phyloP scores from a whole-genome alignment of 208 protist species.

The Acanthamoeba royreba region DNA sequence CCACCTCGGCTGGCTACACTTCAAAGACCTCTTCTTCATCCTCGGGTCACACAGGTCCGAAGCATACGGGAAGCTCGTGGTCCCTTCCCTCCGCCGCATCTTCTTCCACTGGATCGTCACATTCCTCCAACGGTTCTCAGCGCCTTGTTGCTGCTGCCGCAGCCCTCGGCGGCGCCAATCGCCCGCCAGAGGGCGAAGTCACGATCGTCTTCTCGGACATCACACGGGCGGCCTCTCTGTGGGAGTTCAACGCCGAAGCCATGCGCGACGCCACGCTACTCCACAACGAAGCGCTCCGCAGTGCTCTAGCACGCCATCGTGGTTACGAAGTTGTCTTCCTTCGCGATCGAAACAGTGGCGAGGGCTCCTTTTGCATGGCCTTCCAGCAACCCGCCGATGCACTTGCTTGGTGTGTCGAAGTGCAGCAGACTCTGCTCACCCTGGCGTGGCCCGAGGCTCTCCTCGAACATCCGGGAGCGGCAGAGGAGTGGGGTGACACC shows the following conservation, averaged over 20 bases:
- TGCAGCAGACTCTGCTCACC: neutral
- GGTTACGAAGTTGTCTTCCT: constrained; percentile 1
- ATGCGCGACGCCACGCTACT: constrained; percentile 36
- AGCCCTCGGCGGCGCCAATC: neutral
- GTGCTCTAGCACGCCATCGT: neutral
- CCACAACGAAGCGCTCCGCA: neutral
- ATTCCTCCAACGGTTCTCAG: neutral
- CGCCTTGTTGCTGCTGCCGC: neutral
- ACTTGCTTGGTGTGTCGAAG: neutral
- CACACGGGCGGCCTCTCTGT: neutral
- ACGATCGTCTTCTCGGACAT: constrained; percentile 32
- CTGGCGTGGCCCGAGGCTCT: constrained; percentile 4
- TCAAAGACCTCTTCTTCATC: neutral
- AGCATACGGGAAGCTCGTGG: neutral
- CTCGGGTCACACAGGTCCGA: neutral
- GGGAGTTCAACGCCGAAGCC: constrained; percentile 12
- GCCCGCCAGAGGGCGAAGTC: neutral
- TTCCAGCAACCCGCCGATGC: constrained; percentile 23
- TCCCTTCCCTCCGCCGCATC: neutral
- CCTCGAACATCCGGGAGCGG: constrained; percentile 13
- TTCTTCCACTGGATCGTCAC: neutral
- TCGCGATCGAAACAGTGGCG: neutral
- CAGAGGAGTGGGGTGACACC: constrained; percentile 36
- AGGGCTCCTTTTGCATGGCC: constrained; percentile 44
- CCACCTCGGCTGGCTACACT: neutral